These are phyloP conservation scores for Aspergillus sojae DNA, from an alignment of 2,329 filamentous ascomycete genomes.

Conservation along the genomic window DNA sequence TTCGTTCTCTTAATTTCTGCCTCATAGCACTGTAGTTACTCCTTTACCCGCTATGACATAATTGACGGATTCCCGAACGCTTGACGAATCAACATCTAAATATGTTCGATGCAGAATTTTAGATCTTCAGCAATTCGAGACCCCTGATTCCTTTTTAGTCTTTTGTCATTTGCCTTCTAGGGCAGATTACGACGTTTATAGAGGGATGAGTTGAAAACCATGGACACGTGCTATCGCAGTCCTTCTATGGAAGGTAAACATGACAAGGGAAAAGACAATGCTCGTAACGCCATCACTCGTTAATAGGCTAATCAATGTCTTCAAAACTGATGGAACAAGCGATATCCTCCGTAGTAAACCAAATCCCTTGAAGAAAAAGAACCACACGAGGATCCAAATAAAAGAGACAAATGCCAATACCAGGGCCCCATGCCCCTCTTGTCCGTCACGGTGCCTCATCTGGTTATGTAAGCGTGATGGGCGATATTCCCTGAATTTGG, in stretches of 20 bases:
- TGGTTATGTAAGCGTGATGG: conserved; percentile 17
- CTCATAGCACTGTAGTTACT: neutral
- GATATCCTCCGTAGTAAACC: neutral
- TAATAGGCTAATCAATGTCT: neutral
- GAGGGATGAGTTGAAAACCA: neutral
- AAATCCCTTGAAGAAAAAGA: neutral
- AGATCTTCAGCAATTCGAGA: neutral
- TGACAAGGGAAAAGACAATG: neutral
- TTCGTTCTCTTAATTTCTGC: neutral
- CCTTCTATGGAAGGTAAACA: neutral
- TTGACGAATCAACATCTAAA: neutral
- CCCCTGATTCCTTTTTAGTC: neutral
- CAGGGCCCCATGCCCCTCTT: neutral
- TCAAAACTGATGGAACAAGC: neutral
- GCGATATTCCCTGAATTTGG: conserved; percentile 17
- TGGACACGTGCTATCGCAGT: neutral
- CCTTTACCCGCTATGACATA: conserved; percentile 4
- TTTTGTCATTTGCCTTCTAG: neutral
- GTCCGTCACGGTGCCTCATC: neutral
- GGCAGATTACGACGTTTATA: neutral
- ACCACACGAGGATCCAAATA: neutral
- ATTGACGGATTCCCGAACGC: neutral
- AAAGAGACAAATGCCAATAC: neutral
- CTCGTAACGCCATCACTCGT: neutral
- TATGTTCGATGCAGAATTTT: neutral